Base-by-base conservation (phyloP, 2,329 filamentous ascomycete genomes). In the Calonectria pteridis region DNA sequence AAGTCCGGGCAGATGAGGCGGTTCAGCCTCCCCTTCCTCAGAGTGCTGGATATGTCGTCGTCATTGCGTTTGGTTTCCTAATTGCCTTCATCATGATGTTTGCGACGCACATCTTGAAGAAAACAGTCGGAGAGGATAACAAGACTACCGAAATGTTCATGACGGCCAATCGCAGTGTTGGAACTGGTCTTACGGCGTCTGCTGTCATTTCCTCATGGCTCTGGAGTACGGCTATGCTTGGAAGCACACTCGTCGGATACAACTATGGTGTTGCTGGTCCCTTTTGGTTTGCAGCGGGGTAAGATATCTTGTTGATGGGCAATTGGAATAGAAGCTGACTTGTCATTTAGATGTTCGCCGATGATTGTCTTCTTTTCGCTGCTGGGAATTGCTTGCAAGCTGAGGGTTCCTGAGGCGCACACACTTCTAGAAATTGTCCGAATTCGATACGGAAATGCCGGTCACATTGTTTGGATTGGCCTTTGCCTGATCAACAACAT, bases 271-370 rank as follows among this genome's bases (percentile, higher is more conserved):
- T 91, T 2, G 87, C 88, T 1, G 89, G 89, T 0, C 89, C 89
- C 0, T 90, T 91, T 69, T 91, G 89, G 89, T 91, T 89, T 72
- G 89, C 88, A 3, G 89, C 88, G 58, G 89, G 89, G 81, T 83
- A 71, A 40, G 74, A 16, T 9, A 4, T n/a, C 10, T 14, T 2
- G 23, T 5, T 7, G 14, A n/a, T 6, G 6, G 4, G n/a, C 31
- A 40, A 31, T 46, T 23, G 11, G 35, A 23, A n/a, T 37, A 0
- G 11, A 23, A 23, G 28, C 37, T 53, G 6, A 43, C 62, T 20
- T 18, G n/a, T n/a, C 4, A 18, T n/a, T 0, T 11, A 68, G 83
- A 2, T 89, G 87, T 64, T 88, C 86, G 13, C 87, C 88, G 0
- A 89, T 89, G 87, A 90, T 91, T 53, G 87, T 89, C 0, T 89